Evolutionary conservation across 2,329 filamentous ascomycete genomes (phyloP), one percentile per base, ranked within the genome.

Genomic region (Alternaria conjuncta): DNA sequence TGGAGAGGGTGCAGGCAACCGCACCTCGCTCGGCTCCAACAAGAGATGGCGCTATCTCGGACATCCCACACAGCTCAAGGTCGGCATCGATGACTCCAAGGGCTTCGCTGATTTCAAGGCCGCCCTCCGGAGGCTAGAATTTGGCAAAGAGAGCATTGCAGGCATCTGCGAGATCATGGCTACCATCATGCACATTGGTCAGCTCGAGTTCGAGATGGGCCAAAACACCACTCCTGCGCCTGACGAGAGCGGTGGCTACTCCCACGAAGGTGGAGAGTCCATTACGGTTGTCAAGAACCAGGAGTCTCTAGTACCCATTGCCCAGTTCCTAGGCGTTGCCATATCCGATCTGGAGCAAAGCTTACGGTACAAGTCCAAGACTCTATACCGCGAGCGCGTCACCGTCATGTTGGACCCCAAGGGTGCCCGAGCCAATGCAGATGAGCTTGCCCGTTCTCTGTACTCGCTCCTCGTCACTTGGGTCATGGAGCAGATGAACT

Each of bases 71-170:
- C 96, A 99, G 81, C 86, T 99, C 68, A 98, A 97, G 80, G 93
- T 98, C 26, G 96, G 96, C 61, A 94, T 99, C 78, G 97, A 99
- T 75, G 96, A 99, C 76, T 86, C 91, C 2, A 94, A 97, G 75
- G 96, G 95, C 5, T 99, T 99, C 80, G 93, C 97, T 77, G 90
- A 98, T 57, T 98, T 99, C 86, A 98, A 98, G 84, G 97, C 93
- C 1, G 96, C 96, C 2, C 84, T 99, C 53, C 88, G 94, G 68
- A 97, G 97, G 80, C 87, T 99, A 13, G 96, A 98, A 80, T 98
- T 99, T 68, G 92, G 95, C 5, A 88, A 94, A 58, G 90, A 91
- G 64, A 96, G 97, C 74, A 97, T 99, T 76, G 96, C 96, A 43
- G 95, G 97, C 78, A 94, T 99, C 60, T 99, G 96, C 80, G 96